Conservation (phyloP, 129 eudicot genomes). For the Saussurea involucrata region DNA sequence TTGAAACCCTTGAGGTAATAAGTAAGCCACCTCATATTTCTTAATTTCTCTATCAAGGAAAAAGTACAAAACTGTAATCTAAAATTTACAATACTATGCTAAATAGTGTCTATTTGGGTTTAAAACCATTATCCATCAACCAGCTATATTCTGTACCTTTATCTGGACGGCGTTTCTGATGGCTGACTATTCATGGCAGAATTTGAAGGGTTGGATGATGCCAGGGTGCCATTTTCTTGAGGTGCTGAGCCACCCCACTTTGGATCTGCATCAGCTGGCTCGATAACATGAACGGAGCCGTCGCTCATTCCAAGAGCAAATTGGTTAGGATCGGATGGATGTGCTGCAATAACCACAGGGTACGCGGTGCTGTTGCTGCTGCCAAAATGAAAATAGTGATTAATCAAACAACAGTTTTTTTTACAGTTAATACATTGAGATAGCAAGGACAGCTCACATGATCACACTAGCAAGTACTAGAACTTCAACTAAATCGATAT, state of each 20-base stretch:
- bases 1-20: constrained; percentile 8
- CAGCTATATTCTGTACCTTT: constrained; percentile 28
- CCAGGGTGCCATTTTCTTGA: constrained; percentile 50
- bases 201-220: constrained; percentile 64
- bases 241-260: constrained; percentile 67
- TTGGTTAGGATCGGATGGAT: constrained; percentile 69
- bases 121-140: constrained; percentile 1
- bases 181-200: constrained; percentile 78
- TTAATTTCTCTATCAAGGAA: constrained; percentile 16
- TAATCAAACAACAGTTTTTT: background rate
- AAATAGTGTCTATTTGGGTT: constrained; percentile 15
- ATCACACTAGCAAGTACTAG: background rate
- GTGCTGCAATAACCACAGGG: constrained; percentile 75
- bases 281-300: constrained; percentile 72
- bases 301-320: constrained; percentile 87
- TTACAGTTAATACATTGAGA: background rate
- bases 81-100: constrained; percentile 21
- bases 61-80: constrained; percentile 24
- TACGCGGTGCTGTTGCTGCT: constrained; percentile 52
- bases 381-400: constrained; percentile 22
- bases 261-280: constrained; percentile 69
- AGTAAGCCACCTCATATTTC: constrained; percentile 6
- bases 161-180: constrained; percentile 82
- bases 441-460: background rate
- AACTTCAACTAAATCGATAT: no score